Base-by-base conservation (phyloP, 2,329 filamentous ascomycete species). In the Colletotrichum navitas region DNA sequence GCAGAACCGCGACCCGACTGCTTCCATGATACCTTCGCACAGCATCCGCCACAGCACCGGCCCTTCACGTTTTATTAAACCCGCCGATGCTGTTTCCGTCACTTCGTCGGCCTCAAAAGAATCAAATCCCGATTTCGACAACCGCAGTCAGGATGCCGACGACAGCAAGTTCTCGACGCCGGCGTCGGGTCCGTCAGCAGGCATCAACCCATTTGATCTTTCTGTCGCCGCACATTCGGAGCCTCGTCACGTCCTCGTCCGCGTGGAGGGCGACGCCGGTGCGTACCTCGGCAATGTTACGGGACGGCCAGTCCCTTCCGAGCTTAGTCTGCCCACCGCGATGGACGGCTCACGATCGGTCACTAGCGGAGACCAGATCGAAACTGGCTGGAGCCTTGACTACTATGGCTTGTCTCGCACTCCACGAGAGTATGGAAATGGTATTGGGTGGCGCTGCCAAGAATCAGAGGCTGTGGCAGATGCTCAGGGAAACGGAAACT, bases 331-430 rank as follows among this genome's bases (percentile, higher is more conserved):
- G 0, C 67, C 71, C 8, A 29, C 45, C 18, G 47, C 55, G 36
- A 32, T 71, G 32, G 16, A 61, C 8, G 66, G 63, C 45, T 73
- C 71, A 7, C 51, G 36, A 7, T 73, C 67, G 29, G 63, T 73
- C 7, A 55, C 43, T 8, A 63, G 59, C 11, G 71, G 71, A 18
- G 71, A 73, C 45, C 39, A 54, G 45, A 63, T 69, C 39, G 55
- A 65, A 32, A 71, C 59, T 5, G 71, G 71, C 24, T 73, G 68
- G 68, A 73, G 56, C 16, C 45, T 71, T n/a, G 71, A 73, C 60
- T 73, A 72, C 29, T 64, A 59, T 24, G 71, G 71, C 26, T 29
- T 64, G n/a, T 68, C 68, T 10, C 41, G 59, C 7, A 59, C 47
- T 21, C 47, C 41, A 11, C 54, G 49, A n/a, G 59, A 58, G 26